phyloP scores from a whole-genome alignment of 2,329 filamentous ascomycete genomes.

The Allantophomopsis lycopodina region DNA sequence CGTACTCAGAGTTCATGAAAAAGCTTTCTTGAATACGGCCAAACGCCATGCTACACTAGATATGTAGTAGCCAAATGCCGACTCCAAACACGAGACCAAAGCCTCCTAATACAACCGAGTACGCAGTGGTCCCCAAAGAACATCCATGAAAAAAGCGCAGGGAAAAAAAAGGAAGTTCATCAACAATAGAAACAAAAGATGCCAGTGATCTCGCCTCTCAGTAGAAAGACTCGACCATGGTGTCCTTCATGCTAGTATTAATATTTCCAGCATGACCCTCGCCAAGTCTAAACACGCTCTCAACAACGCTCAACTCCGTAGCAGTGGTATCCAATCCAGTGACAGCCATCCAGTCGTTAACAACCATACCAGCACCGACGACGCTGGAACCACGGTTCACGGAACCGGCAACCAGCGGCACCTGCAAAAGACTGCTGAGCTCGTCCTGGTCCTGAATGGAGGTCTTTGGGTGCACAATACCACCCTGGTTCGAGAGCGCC shows the following conservation, averaged over 20 bases:
- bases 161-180: not conserved
- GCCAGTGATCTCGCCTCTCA: constrained; percentile 27
- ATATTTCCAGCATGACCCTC: constrained; percentile 74
- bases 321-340: constrained; percentile 89
- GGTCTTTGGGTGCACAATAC: constrained; percentile 94
- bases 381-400: constrained; percentile 90
- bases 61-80: no score
- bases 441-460: constrained; percentile 97
- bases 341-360: constrained; percentile 95
- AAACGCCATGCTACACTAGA: no score
- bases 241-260: constrained; percentile 83
- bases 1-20: no score
- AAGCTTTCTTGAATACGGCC: no score
- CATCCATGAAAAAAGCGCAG: not conserved
- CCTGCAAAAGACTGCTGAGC: constrained; percentile 82
- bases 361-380: constrained; percentile 93
- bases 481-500: constrained; percentile 89
- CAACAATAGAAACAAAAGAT: constrained; percentile 2
- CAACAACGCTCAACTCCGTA: constrained; percentile 93
- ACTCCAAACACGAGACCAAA: no score
- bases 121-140: not conserved
- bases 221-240: constrained; percentile 98
- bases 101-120: no score
- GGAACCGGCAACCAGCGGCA: constrained; percentile 85
- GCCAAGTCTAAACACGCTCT: constrained; percentile 88